Evolutionary conservation across 1,284 basidiomycete species (phyloP).

Genomic region (Trichosporon asahii): DNA sequence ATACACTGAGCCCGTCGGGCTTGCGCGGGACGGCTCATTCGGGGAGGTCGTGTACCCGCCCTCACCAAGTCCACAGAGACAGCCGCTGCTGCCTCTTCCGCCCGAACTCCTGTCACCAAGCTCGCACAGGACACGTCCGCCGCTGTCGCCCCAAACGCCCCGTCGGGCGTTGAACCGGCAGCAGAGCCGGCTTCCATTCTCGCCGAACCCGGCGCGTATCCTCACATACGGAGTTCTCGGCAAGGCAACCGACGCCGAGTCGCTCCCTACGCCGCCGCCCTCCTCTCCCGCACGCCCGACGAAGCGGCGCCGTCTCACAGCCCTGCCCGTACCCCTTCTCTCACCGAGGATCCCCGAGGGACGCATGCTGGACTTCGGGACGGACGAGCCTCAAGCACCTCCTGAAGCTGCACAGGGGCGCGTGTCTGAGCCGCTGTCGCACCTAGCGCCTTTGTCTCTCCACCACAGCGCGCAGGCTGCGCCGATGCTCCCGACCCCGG

Average conservation of each 20-base stretch:
- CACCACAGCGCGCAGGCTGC: not conserved
- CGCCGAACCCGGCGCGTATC: not conserved
- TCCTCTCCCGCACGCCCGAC: not conserved
- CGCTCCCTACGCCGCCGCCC: not conserved
- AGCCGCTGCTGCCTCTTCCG: not conserved
- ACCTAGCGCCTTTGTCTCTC: not conserved
- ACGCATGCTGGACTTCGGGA: not conserved
- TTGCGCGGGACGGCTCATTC: not conserved
- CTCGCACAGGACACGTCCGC: not conserved
- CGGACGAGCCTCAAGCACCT: not conserved
- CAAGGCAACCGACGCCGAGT: not conserved
- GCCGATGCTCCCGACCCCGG: not conserved
- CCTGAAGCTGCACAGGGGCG: not conserved
- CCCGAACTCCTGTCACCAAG: not conserved
- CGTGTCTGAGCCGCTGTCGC: not conserved
- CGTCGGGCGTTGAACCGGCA: not conserved
- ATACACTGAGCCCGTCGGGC: not conserved
- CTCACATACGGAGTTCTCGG: not conserved
- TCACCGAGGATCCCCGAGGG: not conserved
- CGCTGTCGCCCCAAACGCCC: not conserved
- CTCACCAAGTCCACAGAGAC: not conserved
- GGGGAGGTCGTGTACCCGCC: not conserved
- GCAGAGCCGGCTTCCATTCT: not conserved
- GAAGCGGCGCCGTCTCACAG: not conserved
- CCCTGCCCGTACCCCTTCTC: not conserved